These are phyloP conservation scores for Beauveria brongniartii DNA, from an alignment of 2,329 filamentous ascomycete species.

Conservation along the genomic window DNA sequence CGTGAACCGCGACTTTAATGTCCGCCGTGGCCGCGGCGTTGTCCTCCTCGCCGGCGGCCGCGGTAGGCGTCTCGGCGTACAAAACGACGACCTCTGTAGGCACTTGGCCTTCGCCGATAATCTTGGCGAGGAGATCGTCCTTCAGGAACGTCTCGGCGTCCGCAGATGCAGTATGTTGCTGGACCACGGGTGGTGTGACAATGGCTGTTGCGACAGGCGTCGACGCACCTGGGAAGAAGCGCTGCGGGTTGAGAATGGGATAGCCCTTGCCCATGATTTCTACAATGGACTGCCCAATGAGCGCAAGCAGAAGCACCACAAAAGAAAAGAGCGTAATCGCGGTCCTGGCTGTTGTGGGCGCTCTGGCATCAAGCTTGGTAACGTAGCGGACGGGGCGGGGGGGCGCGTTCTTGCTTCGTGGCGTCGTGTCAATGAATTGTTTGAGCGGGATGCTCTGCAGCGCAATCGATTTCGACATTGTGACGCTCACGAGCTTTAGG, in stretches of 20 bases:
- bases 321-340: constrained; percentile 47
- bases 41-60: constrained; percentile 13
- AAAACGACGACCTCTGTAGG: constrained; percentile 33
- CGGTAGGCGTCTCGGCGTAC: constrained; percentile 19
- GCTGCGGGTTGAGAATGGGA: constrained; percentile 47
- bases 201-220: constrained; percentile 18
- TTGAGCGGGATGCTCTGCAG: constrained; percentile 71
- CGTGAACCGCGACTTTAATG: constrained; percentile 36
- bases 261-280: constrained; percentile 49
- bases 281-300: constrained; percentile 55
- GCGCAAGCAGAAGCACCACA: constrained; percentile 51
- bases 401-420: constrained; percentile 27
- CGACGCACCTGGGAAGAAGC: constrained; percentile 39
- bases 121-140: constrained; percentile 28
- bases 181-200: constrained; percentile 13
- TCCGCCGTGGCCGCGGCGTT: constrained; percentile 16
- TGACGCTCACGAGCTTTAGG: constrained; percentile 73
- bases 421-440: constrained; percentile 30
- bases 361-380: constrained; percentile 50
- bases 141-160: constrained; percentile 18
- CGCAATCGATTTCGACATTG: constrained; percentile 69
- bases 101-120: constrained; percentile 26
- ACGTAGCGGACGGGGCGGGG: constrained; percentile 59
- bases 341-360: constrained; percentile 37
- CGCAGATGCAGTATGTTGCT: not conserved